Evolutionary conservation across 2,329 filamentous ascomycete species (phyloP).

Genomic region (Ramularia endophylla): DNA sequence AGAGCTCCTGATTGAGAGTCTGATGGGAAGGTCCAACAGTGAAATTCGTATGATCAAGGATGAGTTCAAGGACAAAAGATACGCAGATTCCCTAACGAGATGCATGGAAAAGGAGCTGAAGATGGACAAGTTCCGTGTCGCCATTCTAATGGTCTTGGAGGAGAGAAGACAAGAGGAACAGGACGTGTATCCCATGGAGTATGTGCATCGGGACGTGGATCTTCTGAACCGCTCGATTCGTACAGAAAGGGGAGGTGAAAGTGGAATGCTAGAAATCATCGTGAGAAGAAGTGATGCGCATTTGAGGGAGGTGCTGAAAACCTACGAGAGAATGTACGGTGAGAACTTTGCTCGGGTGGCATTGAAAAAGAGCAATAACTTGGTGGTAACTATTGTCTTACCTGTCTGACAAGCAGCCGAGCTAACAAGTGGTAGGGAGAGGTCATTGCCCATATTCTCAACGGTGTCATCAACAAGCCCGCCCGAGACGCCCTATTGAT

Average conservation of each 20-base stretch:
- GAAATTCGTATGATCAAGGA: conserved; percentile 85
- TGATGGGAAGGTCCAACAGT: conserved; percentile 85
- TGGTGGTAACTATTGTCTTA: conserved; percentile 65
- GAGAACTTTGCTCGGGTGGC: conserved; percentile 85
- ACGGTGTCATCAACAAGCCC: conserved; percentile 92
- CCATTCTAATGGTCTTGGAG: conserved; percentile 76
- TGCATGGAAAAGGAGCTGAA: conserved; percentile 93
- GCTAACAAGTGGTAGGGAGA: conserved; percentile 60
- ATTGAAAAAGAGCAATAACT: conserved; percentile 79
- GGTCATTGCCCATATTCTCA: conserved; percentile 88
- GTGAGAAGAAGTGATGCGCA: conserved; percentile 75
- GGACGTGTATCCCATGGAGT: conserved; percentile 55
- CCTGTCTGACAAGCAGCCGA: too few relatives aligned
- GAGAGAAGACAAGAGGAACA: conserved; percentile 77
- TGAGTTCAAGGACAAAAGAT: conserved; percentile 86
- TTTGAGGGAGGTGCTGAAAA: conserved; percentile 68
- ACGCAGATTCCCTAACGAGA: conserved; percentile 68
- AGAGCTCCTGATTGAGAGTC: conserved; percentile 84
- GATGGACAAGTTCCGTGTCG: conserved; percentile 92
- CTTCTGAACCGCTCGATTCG: conserved; percentile 64
- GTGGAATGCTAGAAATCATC: conserved; percentile 78
- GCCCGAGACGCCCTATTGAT: conserved; percentile 87
- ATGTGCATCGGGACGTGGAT: conserved; percentile 58
- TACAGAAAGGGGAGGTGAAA: conserved; percentile 74
- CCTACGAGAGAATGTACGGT: conserved; percentile 67